phyloP scores from a whole-genome alignment of 139 green algal species.

The Chlorella sp. region DNA sequence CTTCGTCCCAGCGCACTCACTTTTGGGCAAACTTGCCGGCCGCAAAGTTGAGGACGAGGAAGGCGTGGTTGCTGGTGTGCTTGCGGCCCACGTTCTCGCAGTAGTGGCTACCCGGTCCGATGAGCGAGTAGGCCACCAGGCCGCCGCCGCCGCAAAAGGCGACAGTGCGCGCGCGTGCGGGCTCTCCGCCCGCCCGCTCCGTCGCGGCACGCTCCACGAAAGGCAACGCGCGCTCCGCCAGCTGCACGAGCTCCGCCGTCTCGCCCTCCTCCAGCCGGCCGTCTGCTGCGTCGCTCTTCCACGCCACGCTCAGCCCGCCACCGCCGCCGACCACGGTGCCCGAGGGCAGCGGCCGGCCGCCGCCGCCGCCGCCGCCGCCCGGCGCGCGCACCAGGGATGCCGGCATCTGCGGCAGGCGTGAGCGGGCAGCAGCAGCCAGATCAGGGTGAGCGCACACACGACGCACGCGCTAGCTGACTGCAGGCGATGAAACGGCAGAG shows the following conservation, averaged over 20 bases:
- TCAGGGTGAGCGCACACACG: too few species aligned
- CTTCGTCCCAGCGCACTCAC: too few species aligned
- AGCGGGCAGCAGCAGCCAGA: neutral
- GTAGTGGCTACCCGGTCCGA: slow-evolving; percentile 77
- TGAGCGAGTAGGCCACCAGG: slow-evolving; percentile 70
- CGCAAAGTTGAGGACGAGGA: slow-evolving; percentile 66
- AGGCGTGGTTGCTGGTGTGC: slow-evolving; percentile 75
- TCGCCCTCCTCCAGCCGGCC: neutral
- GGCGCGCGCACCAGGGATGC: neutral
- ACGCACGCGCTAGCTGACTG: too few species aligned
- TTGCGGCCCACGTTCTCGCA: slow-evolving; percentile 65
- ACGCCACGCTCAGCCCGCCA: neutral
- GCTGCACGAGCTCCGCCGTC: slow-evolving; percentile 28
- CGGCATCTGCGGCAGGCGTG: neutral
- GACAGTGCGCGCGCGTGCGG: slow-evolving; percentile 64
- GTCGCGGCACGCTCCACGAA: slow-evolving; percentile 62
- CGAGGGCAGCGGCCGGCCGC: neutral
- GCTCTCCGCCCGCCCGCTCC: slow-evolving; percentile 41
- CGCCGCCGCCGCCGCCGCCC: neutral
- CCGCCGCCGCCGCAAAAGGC: slow-evolving; percentile 62
- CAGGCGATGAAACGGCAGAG: too few species aligned
- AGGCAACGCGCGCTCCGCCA: slow-evolving; percentile 45
- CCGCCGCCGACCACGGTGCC: neutral
- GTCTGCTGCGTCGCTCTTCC: slow-evolving; percentile 9
- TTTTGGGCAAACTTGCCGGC: slow-evolving; percentile 65